These are phyloP conservation scores for Phytophthora foliorum DNA, from an alignment of 352 stramenopile species.

Conservation along the genomic window DNA sequence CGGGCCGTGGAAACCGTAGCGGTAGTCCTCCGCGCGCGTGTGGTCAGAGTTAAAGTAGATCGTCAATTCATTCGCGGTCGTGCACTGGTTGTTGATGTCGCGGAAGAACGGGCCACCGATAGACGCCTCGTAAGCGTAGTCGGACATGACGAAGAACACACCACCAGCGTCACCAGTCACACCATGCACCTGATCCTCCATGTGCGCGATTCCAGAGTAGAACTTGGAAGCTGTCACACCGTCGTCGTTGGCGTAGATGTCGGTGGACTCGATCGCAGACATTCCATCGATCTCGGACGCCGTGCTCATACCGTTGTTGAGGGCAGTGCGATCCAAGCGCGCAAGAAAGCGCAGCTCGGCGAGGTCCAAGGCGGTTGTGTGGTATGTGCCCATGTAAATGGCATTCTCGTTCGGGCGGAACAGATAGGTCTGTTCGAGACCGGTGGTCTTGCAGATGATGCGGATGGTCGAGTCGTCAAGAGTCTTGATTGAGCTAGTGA, in stretches of 20 bases:
- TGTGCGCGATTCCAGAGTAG: slow-evolving; percentile 41
- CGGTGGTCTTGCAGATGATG: slow-evolving; percentile 42
- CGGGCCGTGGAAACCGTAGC: slow-evolving; percentile 60
- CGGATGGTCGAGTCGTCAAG: slow-evolving; percentile 47
- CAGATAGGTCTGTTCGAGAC: slow-evolving; percentile 57
- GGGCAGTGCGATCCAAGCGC: slow-evolving; percentile 37
- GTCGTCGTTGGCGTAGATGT: slow-evolving; percentile 42
- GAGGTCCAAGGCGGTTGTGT: slow-evolving; percentile 39
- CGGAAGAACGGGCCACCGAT: slow-evolving; percentile 56
- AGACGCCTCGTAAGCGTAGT: slow-evolving; percentile 52
- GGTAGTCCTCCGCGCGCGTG: slow-evolving; percentile 59
- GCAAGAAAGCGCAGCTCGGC: slow-evolving; percentile 57
- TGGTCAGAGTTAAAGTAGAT: slow-evolving; percentile 73
- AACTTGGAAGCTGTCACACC: slow-evolving; percentile 50
- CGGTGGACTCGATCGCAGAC: slow-evolving; percentile 48
- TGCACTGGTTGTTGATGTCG: slow-evolving; percentile 68
- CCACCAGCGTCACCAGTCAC: slow-evolving; percentile 39
- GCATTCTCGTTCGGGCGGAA: slow-evolving; percentile 56
- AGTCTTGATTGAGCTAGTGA: slow-evolving; percentile 44
- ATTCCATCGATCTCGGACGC: slow-evolving; percentile 37
- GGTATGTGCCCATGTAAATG: slow-evolving; percentile 69
- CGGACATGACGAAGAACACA: slow-evolving; percentile 62
- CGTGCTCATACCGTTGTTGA: slow-evolving; percentile 36
- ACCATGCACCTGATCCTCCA: slow-evolving; percentile 47
- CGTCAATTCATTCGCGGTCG: slow-evolving; percentile 51